These are phyloP conservation scores for Venturia nashicola DNA, from an alignment of 2,329 filamentous ascomycete genomes.

Conservation along the genomic window DNA sequence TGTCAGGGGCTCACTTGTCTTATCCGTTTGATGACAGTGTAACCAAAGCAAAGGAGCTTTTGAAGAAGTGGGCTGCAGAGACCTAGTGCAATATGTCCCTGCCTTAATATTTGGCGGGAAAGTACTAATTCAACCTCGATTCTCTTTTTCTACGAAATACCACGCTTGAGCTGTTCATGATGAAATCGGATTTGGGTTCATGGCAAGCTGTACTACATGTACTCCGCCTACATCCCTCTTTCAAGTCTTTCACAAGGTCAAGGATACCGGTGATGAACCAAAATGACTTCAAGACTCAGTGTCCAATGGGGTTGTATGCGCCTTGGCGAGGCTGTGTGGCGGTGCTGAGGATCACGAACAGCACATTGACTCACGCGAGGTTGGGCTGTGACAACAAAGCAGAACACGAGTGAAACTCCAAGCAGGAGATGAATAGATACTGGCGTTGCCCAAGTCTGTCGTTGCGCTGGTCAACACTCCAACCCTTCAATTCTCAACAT, in stretches of 20 bases:
- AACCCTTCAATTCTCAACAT: not conserved
- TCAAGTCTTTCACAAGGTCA: not conserved
- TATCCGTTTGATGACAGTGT: conserved; percentile 7
- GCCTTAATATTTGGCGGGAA: too few species aligned
- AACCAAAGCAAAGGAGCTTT: not conserved
- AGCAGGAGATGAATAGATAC: not conserved
- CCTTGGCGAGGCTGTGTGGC: not conserved
- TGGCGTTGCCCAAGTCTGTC: not conserved
- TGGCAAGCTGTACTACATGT: too few species aligned
- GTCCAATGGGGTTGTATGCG: not conserved
- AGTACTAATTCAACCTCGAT: too few species aligned
- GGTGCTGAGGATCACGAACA: not conserved
- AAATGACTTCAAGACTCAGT: not conserved
- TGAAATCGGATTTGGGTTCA: too few species aligned
- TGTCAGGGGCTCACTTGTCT: conserved; percentile 8
- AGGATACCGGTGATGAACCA: not conserved
- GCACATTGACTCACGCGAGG: not conserved
- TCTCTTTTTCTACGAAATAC: too few species aligned
- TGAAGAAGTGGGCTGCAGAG: conserved; percentile 3
- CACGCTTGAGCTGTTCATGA: too few species aligned
- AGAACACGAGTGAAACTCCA: not conserved
- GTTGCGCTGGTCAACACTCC: not conserved
- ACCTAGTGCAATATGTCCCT: not conserved
- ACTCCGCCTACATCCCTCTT: too few species aligned
- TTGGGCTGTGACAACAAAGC: not conserved